These are phyloP conservation scores for Hyphodiscus hymeniophilus DNA, from an alignment of 495 filamentous ascomycete species.

Conservation along the genomic window DNA sequence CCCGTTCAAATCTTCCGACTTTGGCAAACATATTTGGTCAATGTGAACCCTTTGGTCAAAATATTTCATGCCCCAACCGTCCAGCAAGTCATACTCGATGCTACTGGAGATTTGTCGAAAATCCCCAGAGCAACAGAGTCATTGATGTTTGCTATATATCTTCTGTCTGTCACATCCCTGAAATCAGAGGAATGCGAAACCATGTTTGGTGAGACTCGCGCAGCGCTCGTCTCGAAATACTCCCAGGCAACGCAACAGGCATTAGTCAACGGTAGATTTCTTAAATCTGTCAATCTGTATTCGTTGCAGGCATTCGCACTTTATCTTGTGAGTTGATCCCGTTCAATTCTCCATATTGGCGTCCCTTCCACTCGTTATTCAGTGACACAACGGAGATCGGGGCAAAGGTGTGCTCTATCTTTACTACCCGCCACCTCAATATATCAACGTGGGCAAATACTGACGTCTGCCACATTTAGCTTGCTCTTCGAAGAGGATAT, in stretches of 20 bases:
- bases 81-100: slow-evolving; percentile 42
- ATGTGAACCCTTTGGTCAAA: slow-evolving; percentile 62
- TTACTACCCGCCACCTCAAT: too few relatives aligned
- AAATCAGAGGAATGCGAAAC: slow-evolving; percentile 39
- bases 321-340: slow-evolving; percentile 41
- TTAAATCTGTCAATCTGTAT: slow-evolving; percentile 42
- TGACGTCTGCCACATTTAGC: slow-evolving; percentile 1
- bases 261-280: slow-evolving; percentile 39
- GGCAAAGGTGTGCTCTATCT: too few relatives aligned
- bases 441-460: neutral
- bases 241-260: slow-evolving; percentile 37
- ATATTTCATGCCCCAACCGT: slow-evolving; percentile 61
- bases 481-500: slow-evolving; percentile 35
- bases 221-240: slow-evolving; percentile 33
- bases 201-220: slow-evolving; percentile 36
- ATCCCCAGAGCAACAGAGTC: slow-evolving; percentile 43
- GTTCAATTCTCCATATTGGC: neutral
- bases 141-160: slow-evolving; percentile 46
- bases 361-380: too few relatives aligned
- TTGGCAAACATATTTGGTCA: slow-evolving; percentile 61
- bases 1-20: slow-evolving; percentile 61
- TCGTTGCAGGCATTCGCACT: slow-evolving; percentile 46
- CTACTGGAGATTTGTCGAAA: slow-evolving; percentile 25
- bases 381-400: too few relatives aligned
- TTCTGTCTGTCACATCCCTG: slow-evolving; percentile 38